phyloP scores from a whole-genome alignment of 768 basidiomycete genomes.

The Galerina marginata region DNA sequence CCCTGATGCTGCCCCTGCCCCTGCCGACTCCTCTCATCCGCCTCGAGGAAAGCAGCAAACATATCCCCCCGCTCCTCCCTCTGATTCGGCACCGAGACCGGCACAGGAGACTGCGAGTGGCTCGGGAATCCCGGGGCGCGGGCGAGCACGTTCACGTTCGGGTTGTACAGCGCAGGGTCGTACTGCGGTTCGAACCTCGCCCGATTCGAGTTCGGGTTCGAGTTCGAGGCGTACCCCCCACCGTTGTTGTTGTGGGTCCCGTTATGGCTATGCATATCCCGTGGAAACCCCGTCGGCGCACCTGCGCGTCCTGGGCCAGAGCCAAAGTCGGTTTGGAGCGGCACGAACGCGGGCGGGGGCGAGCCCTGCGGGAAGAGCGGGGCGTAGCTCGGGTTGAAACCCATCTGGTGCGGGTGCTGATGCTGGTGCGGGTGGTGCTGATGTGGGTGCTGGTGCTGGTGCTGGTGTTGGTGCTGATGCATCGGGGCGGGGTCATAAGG shows the following conservation, averaged over 20 bases:
- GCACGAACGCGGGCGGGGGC: constrained; percentile 22
- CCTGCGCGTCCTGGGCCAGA: not conserved
- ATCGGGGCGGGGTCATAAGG: not conserved
- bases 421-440: not conserved
- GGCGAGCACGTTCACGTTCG: not conserved
- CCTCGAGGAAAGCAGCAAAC: constrained; percentile 35
- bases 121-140: not conserved
- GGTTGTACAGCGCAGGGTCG: not conserved
- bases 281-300: too few species aligned
- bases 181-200: constrained; percentile 4
- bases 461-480: not conserved
- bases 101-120: not conserved
- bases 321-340: constrained; percentile 7
- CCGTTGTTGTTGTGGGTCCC: not conserved
- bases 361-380: constrained; percentile 22
- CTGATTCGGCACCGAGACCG: constrained; percentile 3
- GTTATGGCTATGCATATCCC: not conserved
- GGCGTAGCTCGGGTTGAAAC: constrained; percentile 12
- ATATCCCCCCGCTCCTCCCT: constrained; percentile 21
- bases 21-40: constrained; percentile 28
- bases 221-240: not conserved
- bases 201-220: not conserved
- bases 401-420: not conserved
- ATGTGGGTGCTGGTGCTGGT: not conserved
- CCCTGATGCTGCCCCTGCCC: not conserved